Conservation (phyloP, 805 yeast species). For the Sugiyamaella qingdaonensis region DNA sequence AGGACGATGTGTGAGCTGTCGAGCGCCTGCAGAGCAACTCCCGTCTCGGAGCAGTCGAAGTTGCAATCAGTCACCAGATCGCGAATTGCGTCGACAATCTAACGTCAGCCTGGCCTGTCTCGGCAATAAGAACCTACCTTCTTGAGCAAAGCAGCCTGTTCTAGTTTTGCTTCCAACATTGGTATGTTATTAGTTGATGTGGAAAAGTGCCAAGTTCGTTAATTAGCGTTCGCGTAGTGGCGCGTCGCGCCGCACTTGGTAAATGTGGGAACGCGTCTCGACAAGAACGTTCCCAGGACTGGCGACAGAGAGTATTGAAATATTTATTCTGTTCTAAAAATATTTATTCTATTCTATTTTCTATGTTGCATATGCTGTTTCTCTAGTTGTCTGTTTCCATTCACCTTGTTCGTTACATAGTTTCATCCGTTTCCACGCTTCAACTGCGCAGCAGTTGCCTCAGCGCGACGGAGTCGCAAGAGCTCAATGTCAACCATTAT, state of each 20-base stretch:
- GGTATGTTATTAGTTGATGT: not conserved
- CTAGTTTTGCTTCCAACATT: conserved; percentile 97
- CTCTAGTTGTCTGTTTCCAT: no score
- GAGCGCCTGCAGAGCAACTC: conserved; percentile 94
- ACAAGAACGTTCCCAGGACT: no score
- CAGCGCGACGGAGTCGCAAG: no score
- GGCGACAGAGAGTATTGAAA: no score
- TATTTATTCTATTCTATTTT: no score
- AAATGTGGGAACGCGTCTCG: not conserved
- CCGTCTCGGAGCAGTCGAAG: conserved; percentile 93
- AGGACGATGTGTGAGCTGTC: conserved; percentile 94
- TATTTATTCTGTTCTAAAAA: not conserved
- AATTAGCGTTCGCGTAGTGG: conserved; percentile 1
- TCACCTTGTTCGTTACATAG: no score
- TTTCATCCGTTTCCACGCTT: no score
- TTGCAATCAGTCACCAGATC: conserved; percentile 94
- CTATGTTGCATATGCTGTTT: no score
- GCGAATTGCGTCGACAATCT: conserved; percentile 86
- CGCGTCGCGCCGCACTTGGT: conserved; percentile 1
- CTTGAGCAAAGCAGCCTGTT: conserved; percentile 86
- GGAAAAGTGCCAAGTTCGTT: not conserved
- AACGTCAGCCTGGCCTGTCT: not conserved
- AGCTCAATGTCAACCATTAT: no score
- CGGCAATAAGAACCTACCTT: conserved; percentile 41
- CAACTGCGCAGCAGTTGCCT: no score